A percentile compares a stretch with the other conserved stretches of the same genome.
Conservation (phyloP, 495 filamentous ascomycete species). For the Corynascus novoguineensis region DNA sequence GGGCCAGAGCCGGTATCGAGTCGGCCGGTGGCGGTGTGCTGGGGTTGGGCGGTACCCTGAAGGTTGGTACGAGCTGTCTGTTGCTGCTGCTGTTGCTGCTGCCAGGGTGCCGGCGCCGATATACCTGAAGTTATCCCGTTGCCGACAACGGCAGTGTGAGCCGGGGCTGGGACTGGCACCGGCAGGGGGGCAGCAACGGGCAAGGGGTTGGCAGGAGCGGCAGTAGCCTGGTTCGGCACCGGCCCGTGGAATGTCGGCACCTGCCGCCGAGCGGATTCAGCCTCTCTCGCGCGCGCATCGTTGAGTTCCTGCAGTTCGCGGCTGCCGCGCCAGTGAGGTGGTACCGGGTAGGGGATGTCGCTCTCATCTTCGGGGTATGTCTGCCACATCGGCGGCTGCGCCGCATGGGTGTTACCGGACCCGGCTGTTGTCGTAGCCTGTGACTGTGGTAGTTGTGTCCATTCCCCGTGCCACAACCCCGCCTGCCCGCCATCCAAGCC, state of each 20-base stretch:
- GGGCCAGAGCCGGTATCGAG: background rate
- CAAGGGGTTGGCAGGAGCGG: background rate
- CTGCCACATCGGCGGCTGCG: background rate
- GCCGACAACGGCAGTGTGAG: background rate
- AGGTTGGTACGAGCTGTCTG: background rate
- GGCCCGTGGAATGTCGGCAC: conserved; percentile 17
- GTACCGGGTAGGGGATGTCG: conserved; percentile 5
- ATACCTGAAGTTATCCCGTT: conserved; percentile 10
- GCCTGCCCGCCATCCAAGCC: background rate
- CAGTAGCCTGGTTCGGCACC: conserved; percentile 4
- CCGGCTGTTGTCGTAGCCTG: background rate
- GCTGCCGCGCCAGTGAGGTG: conserved; percentile 16
- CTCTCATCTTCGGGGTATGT: background rate
- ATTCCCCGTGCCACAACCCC: background rate
- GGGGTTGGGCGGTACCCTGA: background rate
- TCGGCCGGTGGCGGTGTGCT: background rate
- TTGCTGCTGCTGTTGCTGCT: background rate
- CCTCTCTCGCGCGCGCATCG: conserved; percentile 19
- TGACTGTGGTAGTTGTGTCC: background rate
- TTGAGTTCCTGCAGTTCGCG: conserved; percentile 20
- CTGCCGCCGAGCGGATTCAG: conserved; percentile 3
- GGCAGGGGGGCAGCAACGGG: background rate
- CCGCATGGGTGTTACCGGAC: background rate
- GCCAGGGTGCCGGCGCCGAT: background rate
- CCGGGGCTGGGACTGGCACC: background rate